Conservation (phyloP, 441 rosid genomes). For the Pelargonium fulgidum region DNA sequence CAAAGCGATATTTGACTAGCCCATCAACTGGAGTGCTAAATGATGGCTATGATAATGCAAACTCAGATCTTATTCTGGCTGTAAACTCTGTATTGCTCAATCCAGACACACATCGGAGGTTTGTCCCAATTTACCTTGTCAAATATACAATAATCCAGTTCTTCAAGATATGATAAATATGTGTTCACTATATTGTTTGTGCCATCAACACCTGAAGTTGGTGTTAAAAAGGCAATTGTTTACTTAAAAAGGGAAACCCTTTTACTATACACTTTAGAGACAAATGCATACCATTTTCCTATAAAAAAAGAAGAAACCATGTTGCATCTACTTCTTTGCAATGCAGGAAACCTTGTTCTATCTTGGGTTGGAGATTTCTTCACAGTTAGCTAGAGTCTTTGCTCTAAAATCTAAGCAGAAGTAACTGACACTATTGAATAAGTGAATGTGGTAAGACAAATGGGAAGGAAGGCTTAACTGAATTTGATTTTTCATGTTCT, state of each 20-base stretch:
- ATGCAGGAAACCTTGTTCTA: too few relatives aligned
- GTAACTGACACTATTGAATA: too few relatives aligned
- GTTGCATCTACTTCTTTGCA: too few relatives aligned
- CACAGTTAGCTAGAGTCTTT: too few relatives aligned
- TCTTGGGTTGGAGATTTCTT: not conserved
- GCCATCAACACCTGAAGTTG: not conserved
- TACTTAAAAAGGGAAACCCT: not conserved
- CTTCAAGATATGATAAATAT: slow-evolving; percentile 6
- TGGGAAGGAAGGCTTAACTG: too few relatives aligned
- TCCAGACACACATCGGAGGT: slow-evolving; percentile 75
- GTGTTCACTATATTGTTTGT: not conserved
- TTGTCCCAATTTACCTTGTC: slow-evolving; percentile 22
- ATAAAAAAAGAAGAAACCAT: too few relatives aligned
- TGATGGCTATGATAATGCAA: slow-evolving; percentile 92
- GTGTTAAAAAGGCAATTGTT: not conserved
- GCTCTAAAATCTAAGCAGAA: too few relatives aligned
- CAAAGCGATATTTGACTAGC: slow-evolving; percentile 91
- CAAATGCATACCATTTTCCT: too few relatives aligned
- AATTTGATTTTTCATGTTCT: too few relatives aligned
- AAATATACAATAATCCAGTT: not conserved
- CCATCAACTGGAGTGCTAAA: slow-evolving; percentile 90
- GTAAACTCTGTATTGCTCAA: slow-evolving; percentile 73
- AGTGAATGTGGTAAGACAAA: too few relatives aligned
- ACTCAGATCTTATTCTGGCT: slow-evolving; percentile 88
- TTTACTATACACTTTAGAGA: too few relatives aligned